Percentiles rank a stretch among this genome's conserved stretches.
phyloP scores from a whole-genome alignment of 2,329 filamentous ascomycete genomes.

The Colletotrichum acutatum region DNA sequence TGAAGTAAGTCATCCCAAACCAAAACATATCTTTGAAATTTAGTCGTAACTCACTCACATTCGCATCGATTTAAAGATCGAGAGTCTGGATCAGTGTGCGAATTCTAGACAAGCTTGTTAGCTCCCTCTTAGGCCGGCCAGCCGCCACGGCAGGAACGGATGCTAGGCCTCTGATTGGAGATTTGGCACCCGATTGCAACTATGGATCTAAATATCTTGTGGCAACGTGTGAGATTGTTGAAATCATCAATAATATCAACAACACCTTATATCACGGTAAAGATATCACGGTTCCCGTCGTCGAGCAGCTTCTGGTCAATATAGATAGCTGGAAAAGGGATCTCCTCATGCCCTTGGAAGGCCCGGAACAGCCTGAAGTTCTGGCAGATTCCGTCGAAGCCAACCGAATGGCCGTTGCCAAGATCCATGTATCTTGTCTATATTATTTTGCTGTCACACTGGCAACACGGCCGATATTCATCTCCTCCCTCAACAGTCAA shows the following conservation, averaged over 20 bases:
- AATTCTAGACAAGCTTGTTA: slow-evolving; percentile 51
- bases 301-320: not conserved
- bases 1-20: not conserved
- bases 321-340: not conserved
- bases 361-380: not conserved
- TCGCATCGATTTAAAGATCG: not conserved
- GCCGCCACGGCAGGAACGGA: slow-evolving; percentile 40
- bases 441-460: slow-evolving; percentile 71
- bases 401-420: slow-evolving; percentile 52
- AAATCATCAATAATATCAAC: not conserved
- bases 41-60: not conserved
- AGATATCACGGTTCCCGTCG: not conserved
- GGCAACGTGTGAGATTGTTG: not conserved
- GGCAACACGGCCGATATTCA: slow-evolving; percentile 54
- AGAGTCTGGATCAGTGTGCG: slow-evolving; percentile 51
- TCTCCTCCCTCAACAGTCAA: not conserved
- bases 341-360: not conserved
- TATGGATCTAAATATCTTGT: not conserved
- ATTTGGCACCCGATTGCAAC: not conserved
- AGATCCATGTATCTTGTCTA: slow-evolving; percentile 64
- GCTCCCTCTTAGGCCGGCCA: slow-evolving; percentile 50
- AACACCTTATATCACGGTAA: not conserved
- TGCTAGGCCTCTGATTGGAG: not conserved
- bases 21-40: too few relatives aligned
- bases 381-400: not conserved